Evolutionary conservation across 2,329 filamentous ascomycete species (phyloP), one percentile per base, ranked within the genome.

Genomic region (Ophiosphaerella korrae): DNA sequence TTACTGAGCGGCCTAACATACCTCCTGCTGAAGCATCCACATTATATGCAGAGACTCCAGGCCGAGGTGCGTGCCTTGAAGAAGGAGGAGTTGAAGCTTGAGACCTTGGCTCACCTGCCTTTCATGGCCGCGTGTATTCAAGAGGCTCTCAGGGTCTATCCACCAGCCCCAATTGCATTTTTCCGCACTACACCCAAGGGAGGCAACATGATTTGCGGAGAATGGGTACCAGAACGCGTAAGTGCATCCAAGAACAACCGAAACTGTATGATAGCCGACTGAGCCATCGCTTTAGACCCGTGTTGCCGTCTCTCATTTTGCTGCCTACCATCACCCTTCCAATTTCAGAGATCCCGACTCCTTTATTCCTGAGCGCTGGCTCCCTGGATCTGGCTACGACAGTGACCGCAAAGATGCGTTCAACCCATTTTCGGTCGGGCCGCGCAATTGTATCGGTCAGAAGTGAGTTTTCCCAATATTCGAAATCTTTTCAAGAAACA

Each of bases 391-490:
- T 8, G 29, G 45, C 2, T 37, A 46, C 1, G 45, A 56, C n/a
- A 48, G 48, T 2, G 74, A 76, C 18, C 62, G 61, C 5, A 58
- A 56, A 21, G 64, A 65, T 3, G 65, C 50, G 0, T 59, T 73
- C 9, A 62, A 71, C 34, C 66, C 72, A 2, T 61, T 63, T 29
- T 43, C 36, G 7, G 14, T 46, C 3, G 56, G 58, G 2, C 56
- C 56, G 7, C 43, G 56, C 2, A 54, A 52, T 7, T 63, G 58
- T 14, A 45, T 63, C 1, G 60, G 60, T n/a, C 46, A 50, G 23
- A 60, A 59, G 36, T 38, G 16, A 18, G 36, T 23, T 6, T 9
- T 4, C 18, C 16, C n/a, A 13, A 3, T 13, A 38, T 38, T 21
- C 14, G 2, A 7, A 8, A 21, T 38, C 9, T 11, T 23, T 21